Base-by-base conservation (phyloP, 352 stramenopile genomes). In the Phytophthora megakarya region DNA sequence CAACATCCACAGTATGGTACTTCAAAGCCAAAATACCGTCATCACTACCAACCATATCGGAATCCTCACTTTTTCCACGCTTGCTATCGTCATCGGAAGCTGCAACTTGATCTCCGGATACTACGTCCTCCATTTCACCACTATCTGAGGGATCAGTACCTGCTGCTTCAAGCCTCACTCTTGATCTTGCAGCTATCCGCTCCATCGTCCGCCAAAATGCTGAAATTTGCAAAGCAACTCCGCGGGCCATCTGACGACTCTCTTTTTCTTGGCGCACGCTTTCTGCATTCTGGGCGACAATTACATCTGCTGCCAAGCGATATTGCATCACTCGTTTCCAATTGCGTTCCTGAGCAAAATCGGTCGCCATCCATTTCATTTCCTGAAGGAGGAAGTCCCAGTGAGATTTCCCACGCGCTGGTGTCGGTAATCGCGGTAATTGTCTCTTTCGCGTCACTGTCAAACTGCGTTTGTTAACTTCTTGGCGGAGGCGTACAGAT, bases 281-380 rank as follows among this genome's bases (percentile, higher is more conserved):
- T 54, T 93, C 85, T 9, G 78, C 77, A 59, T 92, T 92, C 58
- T 81, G 72, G 7, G 82, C 81, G n/a, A 78, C 62, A 30, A 89
- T 77, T 12, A 87, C 79, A 52, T 92, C 78, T 23, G 72, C 73
- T 18, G 80, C 84, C 11, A 94, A 30, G 32, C 84, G 87, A 18
- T 67, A 78, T 51, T 90, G 84, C 40, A 86, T 53, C 28, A 85
- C 82, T 12, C 74, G 76, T 44, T 99, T 99, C 95, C 96, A 99
- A 68, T 99, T 98, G 5, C 96, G 81, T 71, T 99, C 97, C 70
- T 98, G 90, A 26, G 92, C 81, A 78, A 99, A 99, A 81, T 99
- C 97, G 5, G 86, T 92, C 22, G 96, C 91, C 81, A 99, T 92
- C 93, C 97, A 99, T 61, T 85, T 77, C 97, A 99, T 99, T 74